phyloP scores from a whole-genome alignment of 2,329 filamentous ascomycete species.

The Trichophyton benhamiae region DNA sequence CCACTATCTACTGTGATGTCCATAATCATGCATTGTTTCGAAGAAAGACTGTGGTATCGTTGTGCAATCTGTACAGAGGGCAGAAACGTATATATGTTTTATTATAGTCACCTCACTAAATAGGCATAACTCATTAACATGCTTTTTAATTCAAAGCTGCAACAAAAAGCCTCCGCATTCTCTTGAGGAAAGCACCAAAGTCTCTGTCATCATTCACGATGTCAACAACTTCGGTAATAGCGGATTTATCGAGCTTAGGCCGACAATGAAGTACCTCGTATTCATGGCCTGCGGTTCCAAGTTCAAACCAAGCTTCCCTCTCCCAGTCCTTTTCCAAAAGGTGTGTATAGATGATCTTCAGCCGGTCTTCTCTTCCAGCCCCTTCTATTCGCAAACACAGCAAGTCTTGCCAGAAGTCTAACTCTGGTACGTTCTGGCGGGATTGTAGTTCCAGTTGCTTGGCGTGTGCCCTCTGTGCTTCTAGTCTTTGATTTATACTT shows the following conservation, averaged over 20 bases:
- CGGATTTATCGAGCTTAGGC: constrained; percentile 49
- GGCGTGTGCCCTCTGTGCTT: constrained; percentile 41
- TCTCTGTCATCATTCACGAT: constrained; percentile 49
- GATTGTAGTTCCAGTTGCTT: constrained; percentile 69
- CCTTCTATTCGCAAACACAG: constrained; percentile 83
- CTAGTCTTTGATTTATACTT: constrained; percentile 33
- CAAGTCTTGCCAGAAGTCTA: constrained; percentile 92
- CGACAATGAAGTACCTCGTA: constrained; percentile 73
- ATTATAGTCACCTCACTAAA: background rate
- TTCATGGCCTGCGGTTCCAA: constrained; percentile 67
- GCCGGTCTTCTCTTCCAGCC: constrained; percentile 65
- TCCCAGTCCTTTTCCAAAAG: constrained; percentile 80
- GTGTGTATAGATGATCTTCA: constrained; percentile 84
- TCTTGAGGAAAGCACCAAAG: constrained; percentile 48
- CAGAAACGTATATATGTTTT: background rate
- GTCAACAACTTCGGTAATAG: constrained; percentile 44
- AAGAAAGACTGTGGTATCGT: background rate
- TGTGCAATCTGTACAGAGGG: background rate
- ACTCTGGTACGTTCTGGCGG: constrained; percentile 79
- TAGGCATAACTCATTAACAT: background rate
- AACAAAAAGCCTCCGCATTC: constrained; percentile 49
- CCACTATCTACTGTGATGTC: background rate
- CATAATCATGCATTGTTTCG: background rate
- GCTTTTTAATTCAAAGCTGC: constrained; percentile 39
- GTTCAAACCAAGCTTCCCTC: constrained; percentile 83